A percentile compares a stretch with the other conserved stretches of the same genome.
phyloP scores from a whole-genome alignment of 1,139 yeast species.

The Blastobotrys buckinghamii region DNA sequence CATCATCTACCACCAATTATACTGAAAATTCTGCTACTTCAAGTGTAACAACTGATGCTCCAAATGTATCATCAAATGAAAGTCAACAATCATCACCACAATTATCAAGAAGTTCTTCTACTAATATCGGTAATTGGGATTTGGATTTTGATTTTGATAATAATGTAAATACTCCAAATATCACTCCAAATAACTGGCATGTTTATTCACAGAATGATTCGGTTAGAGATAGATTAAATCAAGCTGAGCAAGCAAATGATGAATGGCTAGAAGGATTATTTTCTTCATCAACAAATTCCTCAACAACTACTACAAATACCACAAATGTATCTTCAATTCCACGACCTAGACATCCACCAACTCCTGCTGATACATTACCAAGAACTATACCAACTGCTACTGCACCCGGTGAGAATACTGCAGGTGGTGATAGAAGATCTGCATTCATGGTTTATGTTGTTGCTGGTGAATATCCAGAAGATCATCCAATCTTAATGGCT shows the following conservation, averaged over 20 bases:
- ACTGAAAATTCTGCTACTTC: too few species aligned
- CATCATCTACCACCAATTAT: too few species aligned
- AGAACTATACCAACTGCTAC: not conserved
- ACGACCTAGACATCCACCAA: constrained; percentile 1
- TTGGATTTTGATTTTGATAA: not conserved
- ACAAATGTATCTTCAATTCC: not conserved
- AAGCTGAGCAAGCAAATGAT: not conserved
- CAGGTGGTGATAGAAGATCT: constrained; percentile 21
- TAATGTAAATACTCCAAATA: not conserved
- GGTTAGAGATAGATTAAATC: not conserved
- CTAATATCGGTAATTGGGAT: not conserved
- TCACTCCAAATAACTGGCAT: not conserved
- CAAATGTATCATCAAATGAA: too few species aligned
- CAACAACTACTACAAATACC: too few species aligned
- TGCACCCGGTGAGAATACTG: not conserved
- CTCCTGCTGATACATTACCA: not conserved
- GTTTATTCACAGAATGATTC: not conserved
- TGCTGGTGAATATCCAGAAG: constrained; percentile 43
- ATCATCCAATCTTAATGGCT: constrained; percentile 44
- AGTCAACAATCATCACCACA: not conserved
- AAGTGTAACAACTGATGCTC: too few species aligned
- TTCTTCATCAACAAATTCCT: too few species aligned
- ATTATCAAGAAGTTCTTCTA: not conserved
- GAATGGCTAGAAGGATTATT: not conserved
- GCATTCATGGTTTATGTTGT: constrained; percentile 48